These are phyloP conservation scores for Plasmodium ovale DNA, from an alignment of 169 alveolate species.

Conservation along the genomic window DNA sequence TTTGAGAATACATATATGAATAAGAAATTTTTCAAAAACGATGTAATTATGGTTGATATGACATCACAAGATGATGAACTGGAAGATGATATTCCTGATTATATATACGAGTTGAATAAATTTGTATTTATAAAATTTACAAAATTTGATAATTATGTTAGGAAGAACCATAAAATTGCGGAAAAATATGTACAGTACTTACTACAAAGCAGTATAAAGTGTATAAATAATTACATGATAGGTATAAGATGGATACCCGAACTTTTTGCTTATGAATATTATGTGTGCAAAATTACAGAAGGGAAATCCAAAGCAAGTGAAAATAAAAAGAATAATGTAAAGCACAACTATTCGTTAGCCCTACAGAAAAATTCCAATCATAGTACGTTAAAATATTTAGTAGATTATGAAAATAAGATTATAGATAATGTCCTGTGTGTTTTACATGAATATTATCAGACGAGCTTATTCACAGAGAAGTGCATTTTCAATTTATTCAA, in stretches of 20 bases:
- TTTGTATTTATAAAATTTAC: constrained; percentile 62
- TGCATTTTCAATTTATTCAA: constrained; percentile 71
- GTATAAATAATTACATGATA: constrained; percentile 67
- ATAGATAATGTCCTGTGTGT: constrained; percentile 60
- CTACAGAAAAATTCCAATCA: constrained; percentile 29
- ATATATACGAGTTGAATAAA: constrained; percentile 63
- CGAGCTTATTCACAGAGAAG: constrained; percentile 68
- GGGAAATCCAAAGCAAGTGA: not conserved
- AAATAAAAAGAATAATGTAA: constrained; percentile 6
- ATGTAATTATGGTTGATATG: constrained; percentile 36
- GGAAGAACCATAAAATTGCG: constrained; percentile 57
- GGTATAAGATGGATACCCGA: constrained; percentile 74
- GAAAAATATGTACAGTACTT: constrained; percentile 47
- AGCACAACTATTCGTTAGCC: constrained; percentile 32
- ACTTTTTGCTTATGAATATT: constrained; percentile 61
- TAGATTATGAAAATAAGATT: constrained; percentile 49
- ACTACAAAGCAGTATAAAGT: constrained; percentile 50
- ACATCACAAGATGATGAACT: not conserved
- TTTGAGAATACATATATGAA: constrained; percentile 65
- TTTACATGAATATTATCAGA: constrained; percentile 65
- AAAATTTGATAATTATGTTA: constrained; percentile 47
- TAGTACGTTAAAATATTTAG: constrained; percentile 22
- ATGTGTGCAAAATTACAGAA: constrained; percentile 66
- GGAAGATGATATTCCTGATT: constrained; percentile 30
- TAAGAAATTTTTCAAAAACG: constrained; percentile 39